Evolutionary conservation across 2,329 filamentous ascomycete genomes (phyloP), one percentile per base, ranked within the genome.

Genomic region (Penicillium sp.): DNA sequence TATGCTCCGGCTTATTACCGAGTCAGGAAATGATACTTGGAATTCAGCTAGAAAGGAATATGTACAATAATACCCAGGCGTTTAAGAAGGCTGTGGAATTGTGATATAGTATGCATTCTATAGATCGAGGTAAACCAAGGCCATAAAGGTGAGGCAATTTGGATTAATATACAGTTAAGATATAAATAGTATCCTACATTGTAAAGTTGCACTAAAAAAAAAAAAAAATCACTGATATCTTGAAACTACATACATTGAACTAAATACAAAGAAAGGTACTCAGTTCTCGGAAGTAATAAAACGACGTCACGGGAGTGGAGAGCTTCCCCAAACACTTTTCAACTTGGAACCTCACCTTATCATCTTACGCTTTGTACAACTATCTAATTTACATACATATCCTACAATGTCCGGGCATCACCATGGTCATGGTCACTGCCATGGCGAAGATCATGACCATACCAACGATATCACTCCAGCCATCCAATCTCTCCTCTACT

Each of bases 401-500:
- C 42, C 22, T 31, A 63, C 19, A 52, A 74, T 73, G 72, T 69
- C 73, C 19, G 67, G 66, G 3, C 73, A 76, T 56, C 64, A 72
- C 60, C 70, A 76, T 49, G 69, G 75, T 40, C 61, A 72, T 55
- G 65, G 67, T 54, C 73, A 75, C 42, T 77, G 82, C 64, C 79
- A 73, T 54, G 77, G 81, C 59, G 77, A 78, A 61, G 76, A 79
- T 40, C 91, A 97, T 73, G 91, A 96, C 74, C 93, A 97, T 77
- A 88, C 84, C 44, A 90, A 97, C 78, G 93, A 97, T 78, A 85
- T 96, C 67, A 92, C 90, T 1, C 94, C 94, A 0, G 93, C 92
- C 1, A 81, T 97, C 16, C 93, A 97, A 75, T 88, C 87, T 66
- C 91, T 91, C 40, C 86, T 99, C 35, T 97, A 97, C 78, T 86